Base-by-base conservation (phyloP, 306 rosid species). In the Cyamopsis tetragonoloba region DNA sequence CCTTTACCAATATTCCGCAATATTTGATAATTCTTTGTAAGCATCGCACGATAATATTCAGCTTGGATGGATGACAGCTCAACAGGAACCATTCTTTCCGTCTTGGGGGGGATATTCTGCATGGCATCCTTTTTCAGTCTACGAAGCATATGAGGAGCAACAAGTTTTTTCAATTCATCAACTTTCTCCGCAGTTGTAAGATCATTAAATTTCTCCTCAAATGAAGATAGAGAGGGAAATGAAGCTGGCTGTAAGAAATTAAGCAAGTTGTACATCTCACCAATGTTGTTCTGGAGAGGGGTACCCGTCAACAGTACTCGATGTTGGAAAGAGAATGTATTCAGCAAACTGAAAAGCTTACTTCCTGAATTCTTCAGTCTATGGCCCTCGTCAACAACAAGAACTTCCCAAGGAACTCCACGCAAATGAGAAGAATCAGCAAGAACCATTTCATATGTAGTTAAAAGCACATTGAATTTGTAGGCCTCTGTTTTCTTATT, bases 41-140 rank as follows among this genome's bases (percentile, higher is more conserved):
- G 88, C 99, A 95, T 95, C 44, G 99, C 99, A 58, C 99, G 99
- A 73, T 95, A 95, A 71, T 95, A 95, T 81, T 95, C 99, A 75
- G 99, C 97, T 83, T 95, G 99, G 81, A 95, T 88, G 74, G 97
- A 88, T 66, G 97, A 95, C 77, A 95, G 78, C 83, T 95, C 99
- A 68, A 95, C 99, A 70, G 99, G 99, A 83, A 95, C 99, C 90
- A 88, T 88, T 83, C 95, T 86, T 79, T 95, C 99, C 23, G 96
- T 95, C 89, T 95, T 95, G n/a, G 99, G 99, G 28, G 99, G 99
- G 44, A 95, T 95, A 74, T 95, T 95, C 74, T 95, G 96, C 99
- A 95, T 95, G 28, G 99, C 97, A 71, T 95, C 99, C 83, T 81
- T 95, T 81, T 95, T 95, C 50, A 95, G 99, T 77, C 99, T 86